phyloP scores from a whole-genome alignment of 805 yeast species.

The Metschnikowia koreensis region DNA sequence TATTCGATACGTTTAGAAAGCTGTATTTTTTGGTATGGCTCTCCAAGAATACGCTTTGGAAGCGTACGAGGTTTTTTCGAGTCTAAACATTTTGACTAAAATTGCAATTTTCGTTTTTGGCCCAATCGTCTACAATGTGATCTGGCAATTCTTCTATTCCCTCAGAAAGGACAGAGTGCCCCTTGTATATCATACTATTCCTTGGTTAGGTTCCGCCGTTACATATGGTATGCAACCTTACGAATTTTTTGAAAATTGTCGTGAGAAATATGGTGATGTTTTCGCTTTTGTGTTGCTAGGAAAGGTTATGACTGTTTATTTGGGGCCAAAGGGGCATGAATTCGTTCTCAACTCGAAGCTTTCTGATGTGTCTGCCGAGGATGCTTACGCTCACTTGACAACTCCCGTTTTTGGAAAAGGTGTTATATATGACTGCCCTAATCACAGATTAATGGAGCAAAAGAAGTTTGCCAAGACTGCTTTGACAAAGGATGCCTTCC shows the following conservation, averaged over 20 bases:
- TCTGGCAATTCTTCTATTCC: constrained; percentile 70
- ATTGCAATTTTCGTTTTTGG: constrained; percentile 33
- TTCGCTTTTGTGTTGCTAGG: constrained; percentile 90
- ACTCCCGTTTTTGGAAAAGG: constrained; percentile 99
- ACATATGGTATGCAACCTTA: constrained; percentile 92
- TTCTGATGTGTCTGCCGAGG: constrained; percentile 92
- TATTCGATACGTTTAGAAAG: neutral
- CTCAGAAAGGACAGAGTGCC: constrained; percentile 83
- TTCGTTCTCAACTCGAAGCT: constrained; percentile 89
- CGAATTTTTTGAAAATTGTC: constrained; percentile 77
- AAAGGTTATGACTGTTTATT: constrained; percentile 87
- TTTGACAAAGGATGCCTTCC: constrained; percentile 80
- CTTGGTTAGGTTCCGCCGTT: constrained; percentile 93
- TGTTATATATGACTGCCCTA: constrained; percentile 96
- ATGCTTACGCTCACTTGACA: constrained; percentile 92
- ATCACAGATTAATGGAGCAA: constrained; percentile 93
- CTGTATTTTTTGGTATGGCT: constrained; percentile 12
- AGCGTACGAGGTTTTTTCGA: constrained; percentile 21
- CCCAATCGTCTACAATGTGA: constrained; percentile 66
- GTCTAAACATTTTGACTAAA: constrained; percentile 28
- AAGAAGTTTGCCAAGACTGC: constrained; percentile 94
- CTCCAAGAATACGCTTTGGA: constrained; percentile 12
- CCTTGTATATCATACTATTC: constrained; percentile 85
- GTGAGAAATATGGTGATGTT: constrained; percentile 85
- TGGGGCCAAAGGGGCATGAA: constrained; percentile 98